Percentiles rank a stretch among this genome's conserved stretches.
phyloP scores from a whole-genome alignment of 768 basidiomycete genomes.

The Clavaria fumosa region DNA sequence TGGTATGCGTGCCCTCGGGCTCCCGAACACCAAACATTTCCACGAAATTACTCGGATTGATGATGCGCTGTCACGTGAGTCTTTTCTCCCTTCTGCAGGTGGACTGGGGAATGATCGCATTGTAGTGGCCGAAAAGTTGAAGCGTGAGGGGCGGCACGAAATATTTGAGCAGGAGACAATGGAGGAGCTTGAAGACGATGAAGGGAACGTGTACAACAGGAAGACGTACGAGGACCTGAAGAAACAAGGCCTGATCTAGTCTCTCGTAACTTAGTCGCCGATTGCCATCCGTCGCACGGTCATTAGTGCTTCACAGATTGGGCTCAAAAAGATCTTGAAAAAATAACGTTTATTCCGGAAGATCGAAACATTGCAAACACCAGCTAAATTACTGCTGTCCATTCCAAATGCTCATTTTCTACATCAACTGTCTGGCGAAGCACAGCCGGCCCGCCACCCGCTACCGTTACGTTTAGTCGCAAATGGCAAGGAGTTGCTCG shows the following conservation, averaged over 20 bases:
- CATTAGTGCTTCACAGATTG: too few relatives aligned
- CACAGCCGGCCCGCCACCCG: too few relatives aligned
- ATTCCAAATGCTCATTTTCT: too few relatives aligned
- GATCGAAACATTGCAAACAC: too few relatives aligned
- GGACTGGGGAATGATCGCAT: slow-evolving; percentile 2
- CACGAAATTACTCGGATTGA: slow-evolving; percentile 96
- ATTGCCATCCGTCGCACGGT: too few relatives aligned
- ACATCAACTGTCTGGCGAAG: too few relatives aligned
- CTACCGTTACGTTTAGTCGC: too few relatives aligned
- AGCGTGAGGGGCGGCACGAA: slow-evolving; percentile 91
- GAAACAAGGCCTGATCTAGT: slow-evolving; percentile 80
- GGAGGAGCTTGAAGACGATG: slow-evolving; percentile 96
- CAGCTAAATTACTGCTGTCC: too few relatives aligned
- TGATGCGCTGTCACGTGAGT: slow-evolving; percentile 86
- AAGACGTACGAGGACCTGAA: slow-evolving; percentile 97
- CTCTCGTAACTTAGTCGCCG: too few relatives aligned
- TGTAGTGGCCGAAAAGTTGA: slow-evolving; percentile 90
- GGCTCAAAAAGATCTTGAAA: too few relatives aligned
- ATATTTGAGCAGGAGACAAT: slow-evolving; percentile 88
- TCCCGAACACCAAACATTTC: slow-evolving; percentile 98
- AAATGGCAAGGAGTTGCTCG: too few relatives aligned
- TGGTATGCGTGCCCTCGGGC: slow-evolving; percentile 91
- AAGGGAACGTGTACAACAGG: slow-evolving; percentile 95
- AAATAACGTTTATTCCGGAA: too few relatives aligned
- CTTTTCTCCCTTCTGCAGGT: neutral